A percentile compares a stretch with the other conserved stretches of the same genome.
Evolutionary conservation across 169 alveolate species (phyloP).

Genomic region (Plasmodium billcollinsi): DNA sequence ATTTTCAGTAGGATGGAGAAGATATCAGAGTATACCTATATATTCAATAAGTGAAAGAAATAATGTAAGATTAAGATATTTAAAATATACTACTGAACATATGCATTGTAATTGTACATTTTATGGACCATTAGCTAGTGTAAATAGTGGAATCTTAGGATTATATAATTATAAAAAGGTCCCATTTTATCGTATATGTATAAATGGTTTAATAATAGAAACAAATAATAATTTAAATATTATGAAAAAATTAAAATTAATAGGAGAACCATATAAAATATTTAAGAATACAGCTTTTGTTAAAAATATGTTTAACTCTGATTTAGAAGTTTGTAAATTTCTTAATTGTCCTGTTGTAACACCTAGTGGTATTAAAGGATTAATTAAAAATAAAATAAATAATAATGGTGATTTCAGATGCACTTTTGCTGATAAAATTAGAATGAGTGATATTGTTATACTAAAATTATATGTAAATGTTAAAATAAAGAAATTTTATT

Average conservation of each 20-base stretch:
- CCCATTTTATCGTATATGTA: constrained; percentile 95
- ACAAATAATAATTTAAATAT: constrained; percentile 90
- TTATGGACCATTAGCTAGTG: constrained; percentile 97
- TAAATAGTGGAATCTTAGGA: constrained; percentile 91
- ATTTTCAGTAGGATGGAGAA: constrained; percentile 99
- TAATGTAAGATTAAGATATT: constrained; percentile 85
- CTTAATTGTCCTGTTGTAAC: constrained; percentile 98
- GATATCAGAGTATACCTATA: constrained; percentile 98
- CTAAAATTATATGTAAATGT: constrained; percentile 96
- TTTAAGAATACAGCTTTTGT: constrained; percentile 98
- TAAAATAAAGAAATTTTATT: constrained; percentile 90
- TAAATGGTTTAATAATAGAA: constrained; percentile 97
- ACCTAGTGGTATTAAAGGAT: constrained; percentile 99
- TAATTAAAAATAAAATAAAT: constrained; percentile 95
- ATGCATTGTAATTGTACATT: constrained; percentile 96
- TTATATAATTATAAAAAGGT: constrained; percentile 87
- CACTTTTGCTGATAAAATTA: constrained; percentile 98
- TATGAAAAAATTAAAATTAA: constrained; percentile 95
- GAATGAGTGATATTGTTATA: constrained; percentile 97
- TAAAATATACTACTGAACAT: constrained; percentile 98
- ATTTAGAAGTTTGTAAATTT: constrained; percentile 98
- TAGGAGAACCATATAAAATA: constrained; percentile 98
- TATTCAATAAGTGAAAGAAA: constrained; percentile 96
- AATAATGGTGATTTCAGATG: constrained; percentile 98
- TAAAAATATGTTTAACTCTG: constrained; percentile 98